Evolutionary conservation across 768 basidiomycete species (phyloP), one percentile per base, ranked within the genome.

Genomic region (Lactarius deliciosus): DNA sequence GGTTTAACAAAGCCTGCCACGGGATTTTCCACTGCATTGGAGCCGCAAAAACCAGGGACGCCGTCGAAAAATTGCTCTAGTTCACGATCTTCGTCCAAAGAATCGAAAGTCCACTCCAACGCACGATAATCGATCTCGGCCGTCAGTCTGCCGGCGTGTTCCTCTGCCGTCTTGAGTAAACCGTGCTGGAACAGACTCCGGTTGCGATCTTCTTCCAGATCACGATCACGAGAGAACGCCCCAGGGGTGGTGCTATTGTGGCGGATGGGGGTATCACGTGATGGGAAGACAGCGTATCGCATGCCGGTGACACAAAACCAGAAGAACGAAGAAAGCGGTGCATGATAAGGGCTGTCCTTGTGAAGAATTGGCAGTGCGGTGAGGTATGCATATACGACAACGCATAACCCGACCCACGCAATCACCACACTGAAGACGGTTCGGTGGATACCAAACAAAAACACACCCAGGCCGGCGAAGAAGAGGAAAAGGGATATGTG

Each of bases 401-500:
- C 28, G 36, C 63, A 64, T 7, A 64, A 0, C 30, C 57, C 63
- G 16, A 64, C 20, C 57, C 63, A 64, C 25, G 20, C 57, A 1
- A 22, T 11, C 7, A n/a, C 57, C 5, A 22, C 57, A 1, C 8
- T 53, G 38, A 64, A 64, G 8, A 68, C 47, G 0, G 61, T 45
- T 16, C 28, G 15, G 34, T 70, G 15, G n/a, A 69, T 47, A 18
- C 57, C 57, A 25, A 59, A 68, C 25, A 70, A 38, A 28, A 68
- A 69, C 16, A 64, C n/a, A n/a, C 56, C 1, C 18, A 70, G 68
- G 5, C 69, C 68, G 3, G 40, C 20, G n/a, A 70, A 60, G 59
- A 70, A 70, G 11, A 70, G 50, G 63, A 61, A 68, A 34, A 69
- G 56, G 13, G 69, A 68, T 2, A 68, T 25, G 20, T 69, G 66